phyloP scores from a whole-genome alignment of 2,329 filamentous ascomycete genomes.

The Colletotrichum zoysiae region DNA sequence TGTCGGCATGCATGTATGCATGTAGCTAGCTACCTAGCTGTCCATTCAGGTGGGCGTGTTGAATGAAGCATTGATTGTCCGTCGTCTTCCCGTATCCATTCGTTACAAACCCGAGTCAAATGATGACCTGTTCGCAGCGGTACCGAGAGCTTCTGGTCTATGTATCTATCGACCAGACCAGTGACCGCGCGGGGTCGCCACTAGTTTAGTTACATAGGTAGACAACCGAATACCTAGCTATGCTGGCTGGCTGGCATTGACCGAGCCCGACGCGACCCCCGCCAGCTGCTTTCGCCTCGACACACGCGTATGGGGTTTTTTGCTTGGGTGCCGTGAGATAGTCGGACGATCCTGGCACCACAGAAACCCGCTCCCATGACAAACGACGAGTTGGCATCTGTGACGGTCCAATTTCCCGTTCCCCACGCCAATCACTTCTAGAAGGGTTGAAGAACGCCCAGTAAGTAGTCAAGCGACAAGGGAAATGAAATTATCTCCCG shows the following conservation, averaged over 20 bases:
- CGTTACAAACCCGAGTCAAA: neutral
- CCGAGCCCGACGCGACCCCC: slow-evolving; percentile 6
- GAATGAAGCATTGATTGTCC: slow-evolving; percentile 24
- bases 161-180: slow-evolving; percentile 18
- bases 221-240: slow-evolving; percentile 15
- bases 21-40: neutral
- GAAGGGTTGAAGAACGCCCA: slow-evolving; percentile 41
- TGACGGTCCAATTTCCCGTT: slow-evolving; percentile 40
- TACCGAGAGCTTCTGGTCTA: slow-evolving; percentile 25
- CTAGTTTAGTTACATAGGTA: slow-evolving; percentile 21
- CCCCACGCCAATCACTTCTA: slow-evolving; percentile 42
- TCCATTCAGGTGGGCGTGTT: slow-evolving; percentile 32
- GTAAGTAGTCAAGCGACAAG: slow-evolving; percentile 39
- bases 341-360: slow-evolving; percentile 25
- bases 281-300: slow-evolving; percentile 13
- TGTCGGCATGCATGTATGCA: neutral
- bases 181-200: slow-evolving; percentile 27
- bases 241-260: slow-evolving; percentile 8
- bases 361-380: slow-evolving; percentile 4
- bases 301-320: slow-evolving; percentile 16
- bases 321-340: slow-evolving; percentile 13
- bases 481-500: slow-evolving; percentile 43
- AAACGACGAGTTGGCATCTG: slow-evolving; percentile 26
- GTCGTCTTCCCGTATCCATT: slow-evolving; percentile 25
- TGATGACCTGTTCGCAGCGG: neutral